Conservation (phyloP, 768 basidiomycete species). For the Mycena pura region DNA sequence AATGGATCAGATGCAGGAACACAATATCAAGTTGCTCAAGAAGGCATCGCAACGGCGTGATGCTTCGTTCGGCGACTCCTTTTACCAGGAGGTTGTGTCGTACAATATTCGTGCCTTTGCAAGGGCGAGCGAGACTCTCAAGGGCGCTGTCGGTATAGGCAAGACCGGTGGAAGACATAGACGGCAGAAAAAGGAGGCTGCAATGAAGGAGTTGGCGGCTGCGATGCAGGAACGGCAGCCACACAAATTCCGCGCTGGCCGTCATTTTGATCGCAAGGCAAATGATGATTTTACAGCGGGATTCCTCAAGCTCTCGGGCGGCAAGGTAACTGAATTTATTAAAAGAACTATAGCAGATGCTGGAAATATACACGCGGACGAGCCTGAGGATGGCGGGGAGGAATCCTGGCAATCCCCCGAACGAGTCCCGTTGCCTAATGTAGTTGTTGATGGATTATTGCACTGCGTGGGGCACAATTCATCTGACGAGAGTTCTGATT, state of each 20-base stretch:
- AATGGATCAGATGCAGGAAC: conserved; percentile 4
- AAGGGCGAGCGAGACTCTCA: not conserved
- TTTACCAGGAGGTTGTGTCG: not conserved
- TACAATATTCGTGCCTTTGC: conserved; percentile 4
- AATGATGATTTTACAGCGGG: not conserved
- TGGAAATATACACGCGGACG: not conserved
- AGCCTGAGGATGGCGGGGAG: not conserved
- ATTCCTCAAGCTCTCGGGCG: not conserved
- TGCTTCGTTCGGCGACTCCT: not conserved
- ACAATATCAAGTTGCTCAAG: conserved; percentile 10
- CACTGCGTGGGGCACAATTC: not conserved
- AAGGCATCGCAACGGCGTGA: not conserved
- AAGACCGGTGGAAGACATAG: not conserved
- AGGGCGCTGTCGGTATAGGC: not conserved
- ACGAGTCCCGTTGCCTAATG: not conserved
- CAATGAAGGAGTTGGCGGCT: not conserved
- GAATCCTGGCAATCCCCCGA: not conserved
- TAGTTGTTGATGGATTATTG: not conserved
- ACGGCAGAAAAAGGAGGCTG: not conserved
- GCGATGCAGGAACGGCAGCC: conserved; percentile 1
- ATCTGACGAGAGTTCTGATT: not conserved
- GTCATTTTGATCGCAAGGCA: not conserved
- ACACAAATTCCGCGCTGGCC: conserved; percentile 2
- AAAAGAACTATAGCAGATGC: not conserved
- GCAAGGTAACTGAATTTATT: not conserved